Conservation (phyloP, 306 rosid genomes). For the Ceratonia siliqua region DNA sequence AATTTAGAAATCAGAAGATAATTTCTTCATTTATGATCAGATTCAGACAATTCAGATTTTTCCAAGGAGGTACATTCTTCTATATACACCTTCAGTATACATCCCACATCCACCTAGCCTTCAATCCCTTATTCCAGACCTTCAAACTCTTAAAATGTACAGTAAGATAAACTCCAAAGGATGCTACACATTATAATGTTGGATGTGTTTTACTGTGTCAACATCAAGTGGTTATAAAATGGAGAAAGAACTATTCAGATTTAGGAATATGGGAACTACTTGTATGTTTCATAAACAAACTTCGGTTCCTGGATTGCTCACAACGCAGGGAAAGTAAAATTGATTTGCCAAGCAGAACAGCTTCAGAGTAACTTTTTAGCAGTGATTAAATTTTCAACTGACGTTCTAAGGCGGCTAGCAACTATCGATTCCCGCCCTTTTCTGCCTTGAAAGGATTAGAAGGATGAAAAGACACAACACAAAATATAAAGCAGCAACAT, state of each 20-base stretch:
- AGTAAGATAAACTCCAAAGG: background rate
- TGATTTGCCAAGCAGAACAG: background rate
- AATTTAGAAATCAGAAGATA: constrained; percentile 2
- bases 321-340: background rate
- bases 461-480: background rate
- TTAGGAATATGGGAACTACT: background rate
- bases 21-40: background rate
- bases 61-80: background rate
- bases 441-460: background rate
- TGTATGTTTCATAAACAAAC: background rate
- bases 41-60: constrained; percentile 8
- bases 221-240: background rate
- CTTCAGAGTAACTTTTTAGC: background rate
- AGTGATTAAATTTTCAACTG: background rate
- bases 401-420: background rate
- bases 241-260: background rate
- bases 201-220: background rate
- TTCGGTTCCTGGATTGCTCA: background rate
- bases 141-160: background rate
- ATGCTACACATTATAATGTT: background rate
- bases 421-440: background rate
- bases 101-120: constrained; percentile 14
- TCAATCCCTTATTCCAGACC: constrained; percentile 14
- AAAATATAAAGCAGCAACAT: background rate
- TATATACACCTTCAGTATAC: background rate